These are phyloP conservation scores for Clarireedia paspali DNA, from an alignment of 2,329 filamentous ascomycete genomes.

Conservation along the genomic window DNA sequence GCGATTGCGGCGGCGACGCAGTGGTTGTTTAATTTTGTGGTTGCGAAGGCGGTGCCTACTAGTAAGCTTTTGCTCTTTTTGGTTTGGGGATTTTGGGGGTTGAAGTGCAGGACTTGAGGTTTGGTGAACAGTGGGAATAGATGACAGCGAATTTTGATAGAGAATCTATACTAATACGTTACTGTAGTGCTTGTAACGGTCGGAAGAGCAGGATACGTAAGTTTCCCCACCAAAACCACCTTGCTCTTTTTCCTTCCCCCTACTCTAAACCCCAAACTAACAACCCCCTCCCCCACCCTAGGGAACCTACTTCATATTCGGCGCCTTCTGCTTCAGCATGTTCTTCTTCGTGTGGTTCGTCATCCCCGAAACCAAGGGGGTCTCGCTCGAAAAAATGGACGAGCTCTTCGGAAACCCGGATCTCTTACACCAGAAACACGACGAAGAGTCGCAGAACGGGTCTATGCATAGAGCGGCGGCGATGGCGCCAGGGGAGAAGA, in stretches of 20 bases:
- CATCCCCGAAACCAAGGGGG: constrained; percentile 60
- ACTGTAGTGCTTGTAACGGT: constrained; percentile 40
- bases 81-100: neutral
- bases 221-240: no score
- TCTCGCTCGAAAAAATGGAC: constrained; percentile 43
- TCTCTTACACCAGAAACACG: neutral
- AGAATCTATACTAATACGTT: neutral
- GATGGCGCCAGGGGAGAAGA: no score
- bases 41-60: constrained; percentile 58
- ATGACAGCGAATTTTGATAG: no score
- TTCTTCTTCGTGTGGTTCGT: constrained; percentile 30
- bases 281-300: neutral
- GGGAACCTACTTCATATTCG: constrained; percentile 58
- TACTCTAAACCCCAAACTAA: neutral
- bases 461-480: neutral
- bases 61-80: constrained; percentile 31
- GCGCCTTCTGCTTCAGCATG: constrained; percentile 58
- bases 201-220: constrained; percentile 32
- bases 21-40: constrained; percentile 69
- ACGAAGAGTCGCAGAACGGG: constrained; percentile 1
- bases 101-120: no score
- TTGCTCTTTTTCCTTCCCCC: no score
- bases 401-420: constrained; percentile 6
- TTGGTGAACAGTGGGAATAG: no score
- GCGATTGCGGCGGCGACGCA: constrained; percentile 61